Evolutionary conservation across 2,329 filamentous ascomycete species (phyloP).

Genomic region (Calonectria fujianensis): DNA sequence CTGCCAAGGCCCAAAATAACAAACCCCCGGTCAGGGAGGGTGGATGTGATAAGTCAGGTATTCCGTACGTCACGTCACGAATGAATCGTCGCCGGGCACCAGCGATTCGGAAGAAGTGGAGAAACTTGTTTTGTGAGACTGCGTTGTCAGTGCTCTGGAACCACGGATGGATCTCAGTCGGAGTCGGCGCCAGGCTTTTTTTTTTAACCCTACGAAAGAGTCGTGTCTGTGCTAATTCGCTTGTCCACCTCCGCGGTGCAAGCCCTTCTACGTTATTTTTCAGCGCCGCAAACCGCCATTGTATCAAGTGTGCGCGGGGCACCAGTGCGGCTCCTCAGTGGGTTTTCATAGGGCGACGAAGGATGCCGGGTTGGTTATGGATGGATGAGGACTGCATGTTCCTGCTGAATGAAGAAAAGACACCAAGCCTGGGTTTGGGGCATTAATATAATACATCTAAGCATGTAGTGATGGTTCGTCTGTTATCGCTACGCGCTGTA

Average conservation of each 20-base stretch:
- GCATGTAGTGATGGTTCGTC: not conserved
- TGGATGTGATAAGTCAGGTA: conserved; percentile 25
- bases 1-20: conserved; percentile 26
- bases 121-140: conserved; percentile 22
- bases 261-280: conserved; percentile 25
- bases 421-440: not conserved
- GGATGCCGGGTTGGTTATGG: not conserved
- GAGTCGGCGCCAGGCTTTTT: conserved; percentile 17
- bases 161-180: conserved; percentile 13
- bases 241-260: not conserved
- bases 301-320: conserved; percentile 30
- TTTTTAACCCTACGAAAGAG: conserved; percentile 5
- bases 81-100: conserved; percentile 19
- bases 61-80: conserved; percentile 23
- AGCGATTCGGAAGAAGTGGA: conserved; percentile 19
- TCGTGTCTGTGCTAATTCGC: conserved; percentile 24
- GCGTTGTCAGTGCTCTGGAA: conserved; percentile 26
- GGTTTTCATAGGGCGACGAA: not conserved
- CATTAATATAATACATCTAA: conserved; percentile 10
- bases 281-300: conserved; percentile 12
- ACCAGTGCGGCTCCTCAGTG: conserved; percentile 5
- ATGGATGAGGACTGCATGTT: not conserved
- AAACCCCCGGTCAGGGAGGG: conserved; percentile 17
- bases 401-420: not conserved
- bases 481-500: not conserved